These are phyloP conservation scores for Vicia faba DNA, from an alignment of 306 rosid species.

Conservation along the genomic window DNA sequence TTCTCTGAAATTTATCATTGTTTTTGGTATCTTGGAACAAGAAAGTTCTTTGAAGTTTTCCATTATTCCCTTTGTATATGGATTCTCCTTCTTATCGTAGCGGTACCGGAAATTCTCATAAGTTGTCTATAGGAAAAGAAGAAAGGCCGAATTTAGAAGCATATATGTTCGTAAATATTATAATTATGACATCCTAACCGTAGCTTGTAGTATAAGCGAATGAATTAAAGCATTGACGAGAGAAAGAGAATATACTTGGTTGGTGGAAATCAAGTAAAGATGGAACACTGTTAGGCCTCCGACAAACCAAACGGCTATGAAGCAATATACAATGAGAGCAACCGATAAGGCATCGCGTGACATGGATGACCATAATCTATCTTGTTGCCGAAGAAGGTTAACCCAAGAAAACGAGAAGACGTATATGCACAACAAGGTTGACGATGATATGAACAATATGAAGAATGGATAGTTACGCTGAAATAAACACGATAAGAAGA, in stretches of 20 bases:
- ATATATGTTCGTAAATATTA: no score
- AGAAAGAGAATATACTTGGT: constrained; percentile 63
- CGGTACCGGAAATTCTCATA: constrained; percentile 92
- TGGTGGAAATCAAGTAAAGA: constrained; percentile 77
- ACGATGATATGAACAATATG: constrained; percentile 71
- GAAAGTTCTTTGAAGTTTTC: constrained; percentile 71
- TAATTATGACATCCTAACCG: no score
- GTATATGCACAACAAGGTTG: constrained; percentile 71
- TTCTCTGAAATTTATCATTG: constrained; percentile 67
- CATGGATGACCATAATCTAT: constrained; percentile 51
- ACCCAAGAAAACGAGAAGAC: constrained; percentile 84
- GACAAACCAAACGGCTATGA: constrained; percentile 83
- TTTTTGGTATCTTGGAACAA: constrained; percentile 62
- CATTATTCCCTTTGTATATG: constrained; percentile 56
- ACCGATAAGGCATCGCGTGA: constrained; percentile 61
- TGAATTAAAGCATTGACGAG: background rate
- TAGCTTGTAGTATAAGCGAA: no score
- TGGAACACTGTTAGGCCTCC: constrained; percentile 93
- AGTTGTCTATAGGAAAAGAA: constrained; percentile 66
- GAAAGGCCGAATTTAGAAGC: no score
- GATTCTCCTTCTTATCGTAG: constrained; percentile 84
- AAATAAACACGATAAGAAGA: constrained; percentile 37
- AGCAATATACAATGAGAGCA: constrained; percentile 81
- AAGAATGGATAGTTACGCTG: constrained; percentile 94
- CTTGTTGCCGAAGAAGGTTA: constrained; percentile 57